phyloP scores from a whole-genome alignment of 331 rosid genomes.

The Prunus yedoensis region DNA sequence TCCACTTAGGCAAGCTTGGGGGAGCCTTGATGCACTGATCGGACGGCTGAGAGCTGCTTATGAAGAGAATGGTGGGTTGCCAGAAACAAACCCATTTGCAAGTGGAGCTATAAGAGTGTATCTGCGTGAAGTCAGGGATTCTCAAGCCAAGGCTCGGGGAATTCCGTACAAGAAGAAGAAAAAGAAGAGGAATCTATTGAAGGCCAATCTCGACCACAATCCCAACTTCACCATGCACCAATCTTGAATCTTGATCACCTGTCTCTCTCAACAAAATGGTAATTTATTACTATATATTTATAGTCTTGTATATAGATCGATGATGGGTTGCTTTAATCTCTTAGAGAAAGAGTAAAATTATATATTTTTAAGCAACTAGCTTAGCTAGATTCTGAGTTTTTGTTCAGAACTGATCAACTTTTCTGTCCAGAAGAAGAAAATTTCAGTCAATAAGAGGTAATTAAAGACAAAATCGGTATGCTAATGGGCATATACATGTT shows the following conservation, averaged over 20 bases:
- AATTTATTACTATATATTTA: constrained; percentile 8
- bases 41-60: constrained; percentile 85
- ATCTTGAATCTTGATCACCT: constrained; percentile 11
- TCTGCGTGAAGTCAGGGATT: constrained; percentile 68
- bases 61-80: constrained; percentile 81
- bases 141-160: constrained; percentile 81
- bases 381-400: background rate
- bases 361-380: background rate
- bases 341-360: no score
- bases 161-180: constrained; percentile 87
- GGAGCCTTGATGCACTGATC: constrained; percentile 79
- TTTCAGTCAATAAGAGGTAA: background rate
- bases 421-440: background rate
- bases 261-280: constrained; percentile 30
- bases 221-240: constrained; percentile 55
- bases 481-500: background rate
- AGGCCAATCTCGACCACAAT: constrained; percentile 39
- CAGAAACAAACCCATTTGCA: constrained; percentile 76
- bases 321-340: no score
- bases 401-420: background rate
- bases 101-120: constrained; percentile 58
- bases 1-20: constrained; percentile 86
- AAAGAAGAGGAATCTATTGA: constrained; percentile 63
- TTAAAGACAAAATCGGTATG: background rate
- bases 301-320: no score